These are phyloP conservation scores for Wallemia ichthyophaga DNA, from an alignment of 1,284 basidiomycete genomes.

Conservation along the genomic window DNA sequence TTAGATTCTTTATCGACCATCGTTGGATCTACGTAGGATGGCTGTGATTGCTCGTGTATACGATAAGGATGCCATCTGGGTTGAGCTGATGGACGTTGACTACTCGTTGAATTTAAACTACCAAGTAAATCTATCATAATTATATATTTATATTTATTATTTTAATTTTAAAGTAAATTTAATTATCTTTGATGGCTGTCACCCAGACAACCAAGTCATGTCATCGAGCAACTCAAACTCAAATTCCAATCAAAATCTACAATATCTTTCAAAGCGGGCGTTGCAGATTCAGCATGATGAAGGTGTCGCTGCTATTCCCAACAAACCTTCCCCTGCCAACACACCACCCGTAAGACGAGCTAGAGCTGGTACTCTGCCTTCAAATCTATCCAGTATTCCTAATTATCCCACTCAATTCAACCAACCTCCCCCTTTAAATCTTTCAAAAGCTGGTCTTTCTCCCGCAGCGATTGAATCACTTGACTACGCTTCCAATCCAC, in stretches of 20 bases:
- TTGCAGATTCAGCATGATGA: neutral
- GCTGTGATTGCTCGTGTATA: constrained; percentile 24
- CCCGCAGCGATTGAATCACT: neutral
- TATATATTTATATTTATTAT: neutral
- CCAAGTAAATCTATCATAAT: neutral
- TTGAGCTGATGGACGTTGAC: constrained; percentile 1
- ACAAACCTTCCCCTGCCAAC: neutral
- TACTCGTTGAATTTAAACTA: neutral
- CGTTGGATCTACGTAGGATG: constrained; percentile 41
- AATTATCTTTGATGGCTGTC: neutral
- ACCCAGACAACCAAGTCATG: too few species aligned
- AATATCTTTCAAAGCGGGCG: neutral
- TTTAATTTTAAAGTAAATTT: neutral
- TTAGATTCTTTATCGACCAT: constrained; percentile 43
- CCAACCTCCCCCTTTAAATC: neutral
- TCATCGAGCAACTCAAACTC: too few species aligned
- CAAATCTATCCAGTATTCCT: neutral
- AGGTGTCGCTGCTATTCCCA: neutral
- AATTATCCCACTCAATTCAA: too few species aligned
- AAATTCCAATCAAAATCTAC: neutral
- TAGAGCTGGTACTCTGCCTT: constrained; percentile 5
- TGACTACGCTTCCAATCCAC: neutral
- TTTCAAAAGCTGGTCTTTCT: neutral
- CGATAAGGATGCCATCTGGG: constrained; percentile 19
- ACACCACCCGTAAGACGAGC: constrained; percentile 1